Evolutionary conservation across 192 early-diverging fungal species (phyloP).

Genomic region (Kappamyces sp.): DNA sequence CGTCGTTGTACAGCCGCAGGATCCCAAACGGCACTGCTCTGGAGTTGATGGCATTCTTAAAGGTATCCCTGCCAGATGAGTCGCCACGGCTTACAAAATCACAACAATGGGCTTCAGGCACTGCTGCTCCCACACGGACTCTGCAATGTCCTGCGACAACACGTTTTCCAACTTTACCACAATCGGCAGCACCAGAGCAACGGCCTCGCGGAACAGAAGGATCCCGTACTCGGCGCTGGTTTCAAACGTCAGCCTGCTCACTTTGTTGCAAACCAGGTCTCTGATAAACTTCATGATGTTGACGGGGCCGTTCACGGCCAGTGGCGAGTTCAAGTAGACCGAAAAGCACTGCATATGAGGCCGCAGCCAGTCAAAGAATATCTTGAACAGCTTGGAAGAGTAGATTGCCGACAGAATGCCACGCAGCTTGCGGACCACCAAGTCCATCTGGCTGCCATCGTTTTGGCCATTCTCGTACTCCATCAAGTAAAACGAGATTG

Average conservation of each 20-base stretch:
- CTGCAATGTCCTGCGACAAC: neutral
- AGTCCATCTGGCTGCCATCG: slow-evolving; percentile 1
- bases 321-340: neutral
- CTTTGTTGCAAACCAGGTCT: slow-evolving; percentile 5
- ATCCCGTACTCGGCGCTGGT: slow-evolving; percentile 15
- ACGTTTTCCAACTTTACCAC: slow-evolving; percentile 1
- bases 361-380: slow-evolving; percentile 11
- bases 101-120: neutral
- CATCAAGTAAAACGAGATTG: neutral
- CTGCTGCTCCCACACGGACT: neutral
- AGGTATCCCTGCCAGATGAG: neutral
- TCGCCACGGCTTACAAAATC: neutral
- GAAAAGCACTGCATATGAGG: neutral
- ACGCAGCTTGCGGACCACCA: slow-evolving; percentile 1
- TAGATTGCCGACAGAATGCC: slow-evolving; percentile 8
- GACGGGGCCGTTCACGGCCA: neutral
- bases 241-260: slow-evolving; percentile 5
- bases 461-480: neutral
- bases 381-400: slow-evolving; percentile 12
- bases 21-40: slow-evolving; percentile 10
- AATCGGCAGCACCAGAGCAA: neutral
- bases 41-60: slow-evolving; percentile 4
- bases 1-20: slow-evolving; percentile 9
- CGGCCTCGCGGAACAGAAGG: slow-evolving; percentile 11
- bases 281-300: slow-evolving; percentile 13